Conservation (phyloP, 192 early-diverging fungal species). For the Coemansia asiatica region DNA sequence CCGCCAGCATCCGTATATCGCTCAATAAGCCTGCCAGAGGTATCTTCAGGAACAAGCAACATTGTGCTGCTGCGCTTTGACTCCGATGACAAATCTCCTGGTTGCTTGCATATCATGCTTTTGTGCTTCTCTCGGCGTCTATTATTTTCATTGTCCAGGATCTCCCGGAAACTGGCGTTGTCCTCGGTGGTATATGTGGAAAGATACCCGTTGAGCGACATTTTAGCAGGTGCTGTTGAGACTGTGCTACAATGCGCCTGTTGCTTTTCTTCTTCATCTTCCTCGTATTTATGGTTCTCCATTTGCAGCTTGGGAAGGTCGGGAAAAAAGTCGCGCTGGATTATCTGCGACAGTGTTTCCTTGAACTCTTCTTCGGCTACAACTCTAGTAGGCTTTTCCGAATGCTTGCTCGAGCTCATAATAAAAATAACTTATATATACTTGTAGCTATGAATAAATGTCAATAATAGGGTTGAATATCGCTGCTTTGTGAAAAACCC, state of each 20-base stretch:
- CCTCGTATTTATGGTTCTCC: conserved; percentile 1
- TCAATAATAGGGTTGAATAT: no score
- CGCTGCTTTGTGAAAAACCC: no score
- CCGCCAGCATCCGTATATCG: not conserved
- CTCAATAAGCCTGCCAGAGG: not conserved
- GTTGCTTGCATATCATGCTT: not conserved
- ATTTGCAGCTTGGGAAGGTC: conserved; percentile 10
- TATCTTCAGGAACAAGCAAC: conserved; percentile 26
- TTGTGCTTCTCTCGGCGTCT: not conserved
- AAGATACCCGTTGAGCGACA: conserved; percentile 20
- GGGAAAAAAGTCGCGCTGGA: conserved; percentile 47
- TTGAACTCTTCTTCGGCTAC: conserved; percentile 31
- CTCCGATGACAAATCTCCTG: not conserved
- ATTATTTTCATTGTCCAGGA: conserved; percentile 12
- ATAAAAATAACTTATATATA: no score
- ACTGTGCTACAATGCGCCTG: not conserved
- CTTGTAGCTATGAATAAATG: no score
- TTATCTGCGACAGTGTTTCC: conserved; percentile 20
- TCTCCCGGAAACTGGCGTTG: conserved; percentile 33
- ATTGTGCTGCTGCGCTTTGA: conserved; percentile 12
- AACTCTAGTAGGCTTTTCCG: not conserved
- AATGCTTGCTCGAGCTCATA: not conserved
- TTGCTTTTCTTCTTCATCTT: not conserved
- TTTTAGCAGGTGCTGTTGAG: not conserved
- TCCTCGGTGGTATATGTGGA: conserved; percentile 33